Evolutionary conservation across 305 asterid species (phyloP), one percentile per base, ranked within the genome.

Genomic region (Rubia peregrina): DNA sequence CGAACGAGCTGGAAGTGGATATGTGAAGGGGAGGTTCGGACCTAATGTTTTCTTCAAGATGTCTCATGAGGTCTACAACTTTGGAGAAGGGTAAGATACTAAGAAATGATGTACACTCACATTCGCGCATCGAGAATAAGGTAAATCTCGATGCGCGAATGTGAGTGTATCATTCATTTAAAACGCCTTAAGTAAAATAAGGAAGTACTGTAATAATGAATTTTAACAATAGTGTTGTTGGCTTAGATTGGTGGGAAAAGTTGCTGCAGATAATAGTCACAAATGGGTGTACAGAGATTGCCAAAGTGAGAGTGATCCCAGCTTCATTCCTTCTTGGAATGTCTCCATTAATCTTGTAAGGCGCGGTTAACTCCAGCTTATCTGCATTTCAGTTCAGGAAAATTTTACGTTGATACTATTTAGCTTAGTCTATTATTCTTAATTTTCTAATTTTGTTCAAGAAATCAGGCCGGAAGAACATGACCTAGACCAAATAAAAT

Each of bases 231-330:
- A 7, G 59, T 53, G 8, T 14, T 48, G 2, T 53, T 53, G 24
- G 59, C 7, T n/a, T 81, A 90, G 96, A 77, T 77, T 90, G 83
- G 90, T 90, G 48, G 97, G 97, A 14, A 89, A 89, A 81, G 87
- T 90, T 77, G 97, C 97, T 73, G 83, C 96, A 69, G 96, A 90
- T 72, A 86, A 82, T 76, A 87, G 87, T 78, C 96, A 90, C 71
- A 90, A 81, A 85, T 90, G 96, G 97, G 90, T 89, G 75, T 90
- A 70, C 57, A 79, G 81, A 78, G 97, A 90, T 62, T 77, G 77
- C 76, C 77, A 78, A 60, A 80, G 77, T 68, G 94, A 86, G 62
- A 87, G 53, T 71, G 92, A 85, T 76, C 81, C 89, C 14, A 77
- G 6, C 80, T 83, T 83, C 75, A 78, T 81, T 70, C 83, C 88